Conservation (phyloP, 2,329 filamentous ascomycete species). For the Neonectria magnoliae region DNA sequence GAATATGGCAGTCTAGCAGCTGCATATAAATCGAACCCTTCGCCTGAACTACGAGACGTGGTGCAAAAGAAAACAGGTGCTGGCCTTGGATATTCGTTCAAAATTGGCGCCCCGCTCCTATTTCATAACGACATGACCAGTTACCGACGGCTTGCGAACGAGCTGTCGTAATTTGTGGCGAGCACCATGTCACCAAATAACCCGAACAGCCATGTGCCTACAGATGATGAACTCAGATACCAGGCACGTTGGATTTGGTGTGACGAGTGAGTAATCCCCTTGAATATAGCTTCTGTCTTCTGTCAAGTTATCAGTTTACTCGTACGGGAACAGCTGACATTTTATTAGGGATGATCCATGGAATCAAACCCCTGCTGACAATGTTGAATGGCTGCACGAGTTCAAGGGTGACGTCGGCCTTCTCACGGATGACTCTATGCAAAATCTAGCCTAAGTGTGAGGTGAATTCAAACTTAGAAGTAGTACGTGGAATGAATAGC, state of each 20-base stretch:
- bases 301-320: fast-evolving
- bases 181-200: constrained; percentile 35
- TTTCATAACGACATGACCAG: constrained; percentile 37
- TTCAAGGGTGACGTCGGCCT: background rate
- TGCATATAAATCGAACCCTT: background rate
- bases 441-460: too few species aligned
- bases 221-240: constrained; percentile 31
- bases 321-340: background rate
- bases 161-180: constrained; percentile 31
- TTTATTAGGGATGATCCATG: constrained; percentile 29
- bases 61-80: background rate
- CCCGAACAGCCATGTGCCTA: constrained; percentile 31
- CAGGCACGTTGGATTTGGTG: constrained; percentile 35
- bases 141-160: constrained; percentile 26
- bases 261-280: constrained; percentile 24
- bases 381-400: background rate
- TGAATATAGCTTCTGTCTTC: background rate
- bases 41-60: background rate
- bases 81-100: background rate
- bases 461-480: too few species aligned
- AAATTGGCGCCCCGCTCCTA: constrained; percentile 21
- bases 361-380: background rate
- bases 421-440: background rate
- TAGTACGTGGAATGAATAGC: too few species aligned
- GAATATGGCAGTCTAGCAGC: too few species aligned